Conservation (phyloP, 305 asterid genomes). For the Petunia hybrid region DNA sequence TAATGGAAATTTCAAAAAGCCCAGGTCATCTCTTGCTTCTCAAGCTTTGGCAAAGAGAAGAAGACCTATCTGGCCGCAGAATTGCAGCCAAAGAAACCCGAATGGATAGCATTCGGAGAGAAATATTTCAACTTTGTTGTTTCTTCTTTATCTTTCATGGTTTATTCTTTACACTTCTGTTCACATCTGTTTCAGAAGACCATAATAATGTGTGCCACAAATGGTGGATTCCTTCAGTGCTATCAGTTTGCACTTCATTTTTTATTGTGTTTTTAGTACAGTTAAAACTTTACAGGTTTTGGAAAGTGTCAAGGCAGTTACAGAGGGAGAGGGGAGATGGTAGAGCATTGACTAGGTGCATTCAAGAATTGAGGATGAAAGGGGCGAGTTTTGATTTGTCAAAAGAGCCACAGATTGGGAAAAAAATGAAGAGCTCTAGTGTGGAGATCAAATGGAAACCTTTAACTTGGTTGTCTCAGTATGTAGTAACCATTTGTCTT, state of each 20-base stretch:
- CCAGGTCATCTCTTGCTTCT: conserved; percentile 95
- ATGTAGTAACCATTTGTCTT: conserved; percentile 62
- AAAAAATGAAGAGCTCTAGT: conserved; percentile 94
- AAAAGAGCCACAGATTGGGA: conserved; percentile 79
- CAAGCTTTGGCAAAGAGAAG: conserved; percentile 95
- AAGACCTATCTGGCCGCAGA: conserved; percentile 63
- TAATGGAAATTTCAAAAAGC: conserved; percentile 86
- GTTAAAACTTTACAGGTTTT: conserved; percentile 70
- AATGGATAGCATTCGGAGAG: conserved; percentile 60
- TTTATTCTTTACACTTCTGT: conserved; percentile 66
- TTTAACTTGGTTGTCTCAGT: conserved; percentile 69
- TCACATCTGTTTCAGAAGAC: conserved; percentile 53
- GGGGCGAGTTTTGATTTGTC: conserved; percentile 85
- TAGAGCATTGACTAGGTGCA: conserved; percentile 72
- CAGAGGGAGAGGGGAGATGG: conserved; percentile 71
- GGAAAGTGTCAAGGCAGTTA: conserved; percentile 75
- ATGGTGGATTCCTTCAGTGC: conserved; percentile 82
- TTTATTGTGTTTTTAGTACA: conserved; percentile 67
- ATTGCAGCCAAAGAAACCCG: conserved; percentile 68
- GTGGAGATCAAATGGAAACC: conserved; percentile 97
- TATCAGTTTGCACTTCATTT: conserved; percentile 55
- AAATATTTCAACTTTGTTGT: conserved; percentile 81
- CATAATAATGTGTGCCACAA: conserved; percentile 43
- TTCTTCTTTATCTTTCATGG: conserved; percentile 79
- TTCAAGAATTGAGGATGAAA: conserved; percentile 96